phyloP scores from a whole-genome alignment of 192 early-diverging fungal species.

The Lobulomyces angularis region DNA sequence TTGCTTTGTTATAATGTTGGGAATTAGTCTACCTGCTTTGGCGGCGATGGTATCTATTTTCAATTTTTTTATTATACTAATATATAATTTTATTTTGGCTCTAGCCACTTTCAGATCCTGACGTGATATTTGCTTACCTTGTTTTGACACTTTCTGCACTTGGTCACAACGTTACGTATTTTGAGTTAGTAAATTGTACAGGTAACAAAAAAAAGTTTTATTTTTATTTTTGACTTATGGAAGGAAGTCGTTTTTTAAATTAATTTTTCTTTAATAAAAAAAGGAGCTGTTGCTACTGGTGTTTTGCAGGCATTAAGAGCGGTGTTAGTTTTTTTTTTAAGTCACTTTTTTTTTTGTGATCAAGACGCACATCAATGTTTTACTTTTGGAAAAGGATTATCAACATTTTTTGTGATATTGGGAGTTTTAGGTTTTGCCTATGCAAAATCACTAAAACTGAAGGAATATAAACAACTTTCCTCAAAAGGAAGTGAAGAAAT shows the following conservation, averaged over 20 bases:
- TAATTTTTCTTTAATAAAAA: no score
- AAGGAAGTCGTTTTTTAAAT: no score
- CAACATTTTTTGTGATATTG: conserved; percentile 23
- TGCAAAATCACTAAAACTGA: no score
- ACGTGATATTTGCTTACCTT: conserved; percentile 18
- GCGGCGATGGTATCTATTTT: no score
- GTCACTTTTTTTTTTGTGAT: conserved; percentile 24
- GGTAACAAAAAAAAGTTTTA: no score
- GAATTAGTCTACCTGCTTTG: conserved; percentile 20
- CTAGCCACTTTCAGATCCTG: conserved; percentile 15
- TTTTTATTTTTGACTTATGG: no score
- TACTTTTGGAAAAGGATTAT: conserved; percentile 18
- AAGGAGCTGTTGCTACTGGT: conserved; percentile 35
- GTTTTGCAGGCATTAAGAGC: conserved; percentile 33
- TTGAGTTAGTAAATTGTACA: conserved; percentile 24
- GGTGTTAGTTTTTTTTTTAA: conserved; percentile 27
- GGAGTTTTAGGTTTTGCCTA: conserved; percentile 28
- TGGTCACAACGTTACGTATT: conserved; percentile 29
- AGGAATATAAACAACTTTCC: no score
- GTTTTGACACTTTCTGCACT: conserved; percentile 19
- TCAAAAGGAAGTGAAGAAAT: no score
- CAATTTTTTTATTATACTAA: no score
- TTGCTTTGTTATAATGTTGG: conserved; percentile 12
- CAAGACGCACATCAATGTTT: conserved; percentile 26
- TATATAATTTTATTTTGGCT: no score